Evolutionary conservation across 2,329 filamentous ascomycete species (phyloP).

Genomic region (Penicillium frequentans): DNA sequence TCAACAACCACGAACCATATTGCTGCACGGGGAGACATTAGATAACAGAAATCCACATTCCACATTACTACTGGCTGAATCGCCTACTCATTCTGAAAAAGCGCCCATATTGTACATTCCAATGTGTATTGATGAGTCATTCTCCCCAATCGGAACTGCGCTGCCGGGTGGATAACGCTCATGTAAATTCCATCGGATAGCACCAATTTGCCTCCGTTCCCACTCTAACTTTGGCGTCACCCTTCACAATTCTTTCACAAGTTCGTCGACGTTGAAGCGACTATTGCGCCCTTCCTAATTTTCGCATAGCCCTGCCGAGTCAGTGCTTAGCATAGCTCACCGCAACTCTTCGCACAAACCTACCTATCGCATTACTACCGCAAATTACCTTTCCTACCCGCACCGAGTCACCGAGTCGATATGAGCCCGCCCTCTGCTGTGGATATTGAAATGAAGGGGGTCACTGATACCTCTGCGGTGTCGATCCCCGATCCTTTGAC

Average conservation of each 20-base stretch:
- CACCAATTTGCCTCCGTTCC: slow-evolving; percentile 9
- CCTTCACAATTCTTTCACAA: background rate
- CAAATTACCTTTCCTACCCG: slow-evolving; percentile 4
- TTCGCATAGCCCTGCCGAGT: background rate
- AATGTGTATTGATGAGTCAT: slow-evolving; percentile 17
- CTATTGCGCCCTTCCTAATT: background rate
- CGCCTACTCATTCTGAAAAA: background rate
- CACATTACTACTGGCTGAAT: background rate
- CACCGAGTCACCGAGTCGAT: background rate
- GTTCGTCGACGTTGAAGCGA: background rate
- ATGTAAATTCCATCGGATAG: slow-evolving; percentile 12
- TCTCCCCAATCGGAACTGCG: slow-evolving; percentile 7
- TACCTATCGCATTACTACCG: background rate
- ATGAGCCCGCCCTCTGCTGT: slow-evolving; percentile 29
- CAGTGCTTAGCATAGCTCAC: background rate
- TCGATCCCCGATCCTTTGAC: slow-evolving; percentile 52
- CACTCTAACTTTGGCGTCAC: background rate
- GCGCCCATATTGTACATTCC: background rate
- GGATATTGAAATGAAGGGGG: slow-evolving; percentile 31
- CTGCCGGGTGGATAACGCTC: slow-evolving; percentile 11
- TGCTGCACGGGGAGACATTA: slow-evolving; percentile 5
- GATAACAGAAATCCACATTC: slow-evolving; percentile 14
- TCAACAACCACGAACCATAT: background rate
- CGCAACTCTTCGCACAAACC: background rate
- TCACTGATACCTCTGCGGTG: slow-evolving; percentile 39